These are phyloP conservation scores for Geotrichum histeridarum DNA, from an alignment of 1,139 yeast species.

Conservation along the genomic window DNA sequence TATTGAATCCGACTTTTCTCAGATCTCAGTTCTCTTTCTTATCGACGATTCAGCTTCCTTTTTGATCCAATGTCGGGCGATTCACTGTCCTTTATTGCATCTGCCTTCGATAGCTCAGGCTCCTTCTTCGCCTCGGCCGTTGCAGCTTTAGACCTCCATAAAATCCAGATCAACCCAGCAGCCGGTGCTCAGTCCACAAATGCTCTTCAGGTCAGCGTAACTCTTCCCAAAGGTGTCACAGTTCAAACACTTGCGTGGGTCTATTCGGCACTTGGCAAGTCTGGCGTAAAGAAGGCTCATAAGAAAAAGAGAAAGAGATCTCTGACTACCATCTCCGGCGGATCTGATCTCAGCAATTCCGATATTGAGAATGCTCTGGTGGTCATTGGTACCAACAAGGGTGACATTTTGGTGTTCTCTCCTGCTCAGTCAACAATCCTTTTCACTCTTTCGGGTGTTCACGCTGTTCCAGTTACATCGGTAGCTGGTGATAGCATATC, in stretches of 20 bases:
- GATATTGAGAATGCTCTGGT: constrained; percentile 36
- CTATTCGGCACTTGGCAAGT: constrained; percentile 20
- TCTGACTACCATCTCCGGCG: constrained; percentile 16
- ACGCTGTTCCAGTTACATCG: constrained; percentile 50
- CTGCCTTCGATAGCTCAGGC: constrained; percentile 52
- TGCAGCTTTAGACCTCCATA: constrained; percentile 69
- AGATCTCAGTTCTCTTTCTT: no score
- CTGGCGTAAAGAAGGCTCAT: constrained; percentile 24
- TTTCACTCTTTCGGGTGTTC: constrained; percentile 48
- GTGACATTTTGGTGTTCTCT: constrained; percentile 60
- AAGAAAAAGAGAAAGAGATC: constrained; percentile 36
- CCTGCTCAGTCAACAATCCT: constrained; percentile 59
- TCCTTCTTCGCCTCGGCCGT: constrained; percentile 61
- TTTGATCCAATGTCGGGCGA: not conserved
- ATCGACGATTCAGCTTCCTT: no score
- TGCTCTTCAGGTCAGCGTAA: constrained; percentile 25
- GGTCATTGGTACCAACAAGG: constrained; percentile 63
- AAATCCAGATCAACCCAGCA: constrained; percentile 47
- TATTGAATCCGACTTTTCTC: no score
- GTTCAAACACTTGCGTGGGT: constrained; percentile 59
- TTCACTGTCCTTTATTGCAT: constrained; percentile 27
- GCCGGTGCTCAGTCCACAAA: constrained; percentile 15
- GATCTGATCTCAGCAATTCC: not conserved
- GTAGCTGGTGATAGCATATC: constrained; percentile 39
- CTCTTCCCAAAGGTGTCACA: constrained; percentile 52